Percentiles rank a stretch among this genome's conserved stretches.
These are phyloP conservation scores for Striga asiatica DNA, from an alignment of 257 asterid species.

Conservation along the genomic window DNA sequence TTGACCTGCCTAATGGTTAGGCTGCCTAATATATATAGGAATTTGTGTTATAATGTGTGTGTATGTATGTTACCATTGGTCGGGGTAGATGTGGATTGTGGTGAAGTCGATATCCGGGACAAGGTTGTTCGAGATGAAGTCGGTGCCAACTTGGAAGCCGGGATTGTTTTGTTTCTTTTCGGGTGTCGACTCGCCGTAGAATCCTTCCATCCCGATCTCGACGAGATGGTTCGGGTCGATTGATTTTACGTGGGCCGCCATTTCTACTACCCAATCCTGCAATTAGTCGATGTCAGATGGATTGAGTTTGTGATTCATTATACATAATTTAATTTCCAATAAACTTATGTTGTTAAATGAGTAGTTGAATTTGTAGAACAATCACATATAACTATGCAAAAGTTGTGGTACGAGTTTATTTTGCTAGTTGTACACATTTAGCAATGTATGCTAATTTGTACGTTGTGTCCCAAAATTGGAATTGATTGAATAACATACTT, in stretches of 20 bases:
- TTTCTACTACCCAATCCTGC: slow-evolving; percentile 29
- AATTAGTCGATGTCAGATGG: no score
- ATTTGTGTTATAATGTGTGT: no score
- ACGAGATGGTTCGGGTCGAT: slow-evolving; percentile 36
- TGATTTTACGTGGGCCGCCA: slow-evolving; percentile 40
- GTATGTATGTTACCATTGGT: slow-evolving; percentile 31
- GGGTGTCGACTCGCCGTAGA: slow-evolving; percentile 38
- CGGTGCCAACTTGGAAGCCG: slow-evolving; percentile 42
- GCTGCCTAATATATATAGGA: no score
- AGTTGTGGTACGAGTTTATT: no score
- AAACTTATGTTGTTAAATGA: no score
- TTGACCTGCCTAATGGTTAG: no score
- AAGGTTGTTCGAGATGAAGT: slow-evolving; percentile 31
- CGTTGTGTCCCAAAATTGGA: background rate
- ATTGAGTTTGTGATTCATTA: no score
- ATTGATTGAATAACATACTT: slow-evolving; percentile 7
- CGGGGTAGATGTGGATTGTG: slow-evolving; percentile 47
- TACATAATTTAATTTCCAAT: no score
- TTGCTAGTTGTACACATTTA: no score
- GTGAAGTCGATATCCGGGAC: slow-evolving; percentile 32
- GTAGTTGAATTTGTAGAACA: no score
- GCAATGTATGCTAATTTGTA: no score
- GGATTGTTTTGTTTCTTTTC: slow-evolving; percentile 36
- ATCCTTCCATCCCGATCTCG: slow-evolving; percentile 51
- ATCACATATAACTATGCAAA: no score